Percentiles rank a stretch among this genome's conserved stretches.
Conservation (phyloP, 2,329 filamentous ascomycete genomes). For the Fusarium chuoi region DNA sequence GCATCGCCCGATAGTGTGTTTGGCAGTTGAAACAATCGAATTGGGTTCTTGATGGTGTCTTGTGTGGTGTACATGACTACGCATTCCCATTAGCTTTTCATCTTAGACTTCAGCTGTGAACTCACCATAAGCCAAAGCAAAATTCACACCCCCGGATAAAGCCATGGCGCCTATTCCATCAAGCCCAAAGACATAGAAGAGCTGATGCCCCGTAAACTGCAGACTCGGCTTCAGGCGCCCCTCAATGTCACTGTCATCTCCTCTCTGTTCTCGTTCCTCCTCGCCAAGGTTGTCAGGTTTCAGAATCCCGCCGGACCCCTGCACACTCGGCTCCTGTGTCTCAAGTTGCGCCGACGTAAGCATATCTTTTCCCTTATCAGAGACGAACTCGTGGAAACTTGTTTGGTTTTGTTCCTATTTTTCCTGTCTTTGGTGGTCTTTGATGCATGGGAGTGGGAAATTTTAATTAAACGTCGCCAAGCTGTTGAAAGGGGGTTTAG, state of each 20-base stretch:
- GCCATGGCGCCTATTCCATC: slow-evolving; percentile 59
- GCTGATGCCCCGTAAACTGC: slow-evolving; percentile 55
- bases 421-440: not conserved
- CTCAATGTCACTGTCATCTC: not conserved
- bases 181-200: slow-evolving; percentile 60
- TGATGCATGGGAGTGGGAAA: not conserved
- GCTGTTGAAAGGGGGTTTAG: not conserved
- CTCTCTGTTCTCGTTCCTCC: slow-evolving; percentile 6
- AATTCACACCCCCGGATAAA: slow-evolving; percentile 63
- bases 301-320: slow-evolving; percentile 17
- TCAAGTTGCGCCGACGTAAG: slow-evolving; percentile 34
- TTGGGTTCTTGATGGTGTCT: slow-evolving; percentile 49
- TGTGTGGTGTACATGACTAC: slow-evolving; percentile 60
- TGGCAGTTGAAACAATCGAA: slow-evolving; percentile 61
- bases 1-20: slow-evolving; percentile 62
- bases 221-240: slow-evolving; percentile 52
- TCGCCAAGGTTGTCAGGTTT: slow-evolving; percentile 26
- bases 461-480: slow-evolving; percentile 6
- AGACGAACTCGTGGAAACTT: not conserved
- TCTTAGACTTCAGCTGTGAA: not conserved
- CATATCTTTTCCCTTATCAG: slow-evolving; percentile 23
- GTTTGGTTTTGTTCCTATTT: not conserved
- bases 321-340: slow-evolving; percentile 27
- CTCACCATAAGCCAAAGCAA: slow-evolving; percentile 62
- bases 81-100: slow-evolving; percentile 2